A percentile compares a stretch with the other conserved stretches of the same genome.
Evolutionary conservation across 2,329 filamentous ascomycete species (phyloP).

Genomic region (Arachnomyces sp.): DNA sequence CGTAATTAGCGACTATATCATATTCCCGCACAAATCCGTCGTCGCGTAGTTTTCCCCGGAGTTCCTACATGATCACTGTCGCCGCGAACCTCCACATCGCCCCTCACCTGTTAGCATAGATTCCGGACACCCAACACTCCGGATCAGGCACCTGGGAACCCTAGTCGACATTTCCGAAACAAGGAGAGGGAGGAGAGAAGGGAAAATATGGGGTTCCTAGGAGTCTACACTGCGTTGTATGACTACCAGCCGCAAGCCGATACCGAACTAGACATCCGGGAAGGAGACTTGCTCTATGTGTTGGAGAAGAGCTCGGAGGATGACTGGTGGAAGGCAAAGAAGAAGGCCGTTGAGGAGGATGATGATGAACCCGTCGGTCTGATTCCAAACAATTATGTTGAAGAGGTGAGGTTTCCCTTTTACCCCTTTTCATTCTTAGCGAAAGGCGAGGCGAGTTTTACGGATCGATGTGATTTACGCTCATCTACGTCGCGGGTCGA

Average conservation of each 20-base stretch:
- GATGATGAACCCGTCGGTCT: conserved; percentile 86
- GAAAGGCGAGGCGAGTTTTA: too few relatives aligned
- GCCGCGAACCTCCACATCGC: background rate
- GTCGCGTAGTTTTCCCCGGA: too few relatives aligned
- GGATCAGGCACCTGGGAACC: too few relatives aligned
- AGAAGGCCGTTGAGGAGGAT: conserved; percentile 72
- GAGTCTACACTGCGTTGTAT: conserved; percentile 84
- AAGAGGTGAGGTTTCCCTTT: conserved; percentile 60
- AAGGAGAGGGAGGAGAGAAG: conserved; percentile 1
- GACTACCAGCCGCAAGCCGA: conserved; percentile 84
- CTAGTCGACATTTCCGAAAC: background rate
- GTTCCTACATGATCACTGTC: background rate
- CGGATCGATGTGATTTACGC: too few relatives aligned
- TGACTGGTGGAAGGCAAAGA: conserved; percentile 96
- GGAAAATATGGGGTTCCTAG: conserved; percentile 73
- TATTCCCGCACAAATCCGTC: too few relatives aligned
- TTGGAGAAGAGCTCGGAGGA: conserved; percentile 72
- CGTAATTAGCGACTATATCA: too few relatives aligned
- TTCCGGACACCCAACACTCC: too few relatives aligned
- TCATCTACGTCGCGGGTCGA: background rate
- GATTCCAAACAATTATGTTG: conserved; percentile 90
- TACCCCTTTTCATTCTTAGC: conserved; percentile 5
- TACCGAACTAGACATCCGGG: conserved; percentile 74
- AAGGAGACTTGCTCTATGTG: conserved; percentile 84
- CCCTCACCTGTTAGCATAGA: background rate